Evolutionary conservation across 371 early-diverging fungal species (phyloP), one percentile per base, ranked within the genome.

Genomic region (Apophysomyces sp.): DNA sequence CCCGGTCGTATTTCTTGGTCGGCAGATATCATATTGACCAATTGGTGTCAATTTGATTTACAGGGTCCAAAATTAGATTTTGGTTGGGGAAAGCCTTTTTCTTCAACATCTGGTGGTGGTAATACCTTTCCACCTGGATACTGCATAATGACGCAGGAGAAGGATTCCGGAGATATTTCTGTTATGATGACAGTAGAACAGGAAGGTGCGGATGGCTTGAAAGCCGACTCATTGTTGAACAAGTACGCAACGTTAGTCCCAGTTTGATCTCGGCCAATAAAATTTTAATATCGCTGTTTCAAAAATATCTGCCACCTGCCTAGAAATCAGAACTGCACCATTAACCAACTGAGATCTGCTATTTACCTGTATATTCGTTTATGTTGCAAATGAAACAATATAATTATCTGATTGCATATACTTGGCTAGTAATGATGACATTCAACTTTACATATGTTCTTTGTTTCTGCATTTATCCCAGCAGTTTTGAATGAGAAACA

Each of bases 21-120:
- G 9, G 74, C 76, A 29, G 79, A 78, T 59, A 12, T 78, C 1
- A 69, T 76, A 2, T 65, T 76, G 41, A 74, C 79, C 8, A 78
- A 78, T 44, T 78, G 79, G 79, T 78, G 72, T 44, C 65, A 60
- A 55, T 73, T 73, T 70, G 79, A 78, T 65, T 49, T 78, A 13
- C 51, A 74, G 24, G 71, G 79, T 51, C 65, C 74, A 49, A 60
- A 63, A 29, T 24, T 77, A 27, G 68, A 68, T 66, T 55, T 78
- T 55, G 79, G 79, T 31, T 78, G 76, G 76, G 79, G 79, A 53
- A 72, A 70, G 16, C 74, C 74, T 26, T 78, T 78, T 57, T 21
- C 27, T 21, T 31, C 74, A 29, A 76, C 76, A 0, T 30, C 66
- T 16, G 79, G 76, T 1, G 60, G 61, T 28, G 74, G 67, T 36